Evolutionary conservation across 371 early-diverging fungal genomes (phyloP).

Genomic region (Blakeslea trispora): DNA sequence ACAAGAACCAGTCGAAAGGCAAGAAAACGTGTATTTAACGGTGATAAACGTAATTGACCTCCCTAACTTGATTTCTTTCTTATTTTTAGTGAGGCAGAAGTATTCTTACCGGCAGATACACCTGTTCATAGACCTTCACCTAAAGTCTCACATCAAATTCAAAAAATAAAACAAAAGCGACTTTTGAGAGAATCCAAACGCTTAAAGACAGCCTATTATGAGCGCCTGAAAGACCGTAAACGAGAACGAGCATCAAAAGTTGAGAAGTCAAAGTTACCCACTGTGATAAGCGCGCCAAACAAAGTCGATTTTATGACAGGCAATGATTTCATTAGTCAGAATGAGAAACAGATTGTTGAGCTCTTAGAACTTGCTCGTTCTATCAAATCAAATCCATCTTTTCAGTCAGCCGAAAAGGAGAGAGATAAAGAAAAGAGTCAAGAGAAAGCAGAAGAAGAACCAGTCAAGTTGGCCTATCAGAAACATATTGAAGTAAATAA

Average conservation of each 20-base stretch:
- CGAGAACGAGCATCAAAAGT: background rate
- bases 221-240: background rate
- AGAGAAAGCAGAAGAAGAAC: background rate
- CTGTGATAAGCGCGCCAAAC: background rate
- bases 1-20: too few species aligned
- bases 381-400: background rate
- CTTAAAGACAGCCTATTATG: conserved; percentile 6
- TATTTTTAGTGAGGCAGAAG: background rate
- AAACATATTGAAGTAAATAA: too few species aligned
- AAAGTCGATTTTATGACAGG: background rate
- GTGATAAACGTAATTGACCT: too few species aligned
- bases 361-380: background rate
- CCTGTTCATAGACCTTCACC: conserved; percentile 5
- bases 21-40: too few species aligned
- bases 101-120: conserved; percentile 24
- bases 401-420: background rate
- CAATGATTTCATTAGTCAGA: background rate
- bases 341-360: background rate
- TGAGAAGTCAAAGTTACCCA: background rate
- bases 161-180: conserved; percentile 5
- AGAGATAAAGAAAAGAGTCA: background rate
- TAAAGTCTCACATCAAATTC: background rate
- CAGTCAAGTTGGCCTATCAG: background rate
- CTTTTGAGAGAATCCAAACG: conserved; percentile 4
- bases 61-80: too few species aligned